These are phyloP conservation scores for Basidiobolus meristosporus DNA, from an alignment of 371 early-diverging fungal genomes.

Conservation along the genomic window DNA sequence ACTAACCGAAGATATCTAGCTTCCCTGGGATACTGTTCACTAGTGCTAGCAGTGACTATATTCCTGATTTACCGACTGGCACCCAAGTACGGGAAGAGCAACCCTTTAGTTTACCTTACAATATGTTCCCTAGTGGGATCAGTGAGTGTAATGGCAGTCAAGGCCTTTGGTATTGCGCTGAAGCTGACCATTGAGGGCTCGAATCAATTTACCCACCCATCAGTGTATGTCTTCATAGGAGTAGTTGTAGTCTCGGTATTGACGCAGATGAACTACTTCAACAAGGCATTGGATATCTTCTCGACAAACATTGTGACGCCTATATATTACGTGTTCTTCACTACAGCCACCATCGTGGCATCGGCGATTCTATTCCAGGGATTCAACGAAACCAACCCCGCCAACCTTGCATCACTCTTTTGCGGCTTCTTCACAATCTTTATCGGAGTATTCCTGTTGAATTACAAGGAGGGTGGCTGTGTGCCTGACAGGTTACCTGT, in stretches of 20 bases:
- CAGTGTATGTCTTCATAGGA: constrained; percentile 66
- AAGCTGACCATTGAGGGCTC: constrained; percentile 76
- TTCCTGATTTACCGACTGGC: constrained; percentile 62
- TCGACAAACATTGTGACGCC: constrained; percentile 74
- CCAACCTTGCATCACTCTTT: constrained; percentile 63
- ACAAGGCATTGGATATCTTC: constrained; percentile 82
- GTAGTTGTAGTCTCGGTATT: constrained; percentile 58
- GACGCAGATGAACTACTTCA: constrained; percentile 88
- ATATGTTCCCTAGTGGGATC: constrained; percentile 78
- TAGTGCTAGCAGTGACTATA: constrained; percentile 32
- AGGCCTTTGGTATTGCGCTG: constrained; percentile 80
- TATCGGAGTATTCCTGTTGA: constrained; percentile 71
- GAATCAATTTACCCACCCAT: constrained; percentile 73
- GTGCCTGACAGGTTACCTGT: no score
- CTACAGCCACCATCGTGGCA: constrained; percentile 76
- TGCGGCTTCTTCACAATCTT: constrained; percentile 82
- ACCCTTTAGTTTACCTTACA: constrained; percentile 67
- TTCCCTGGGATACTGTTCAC: constrained; percentile 56
- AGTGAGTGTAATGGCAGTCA: constrained; percentile 76
- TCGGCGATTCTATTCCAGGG: constrained; percentile 77
- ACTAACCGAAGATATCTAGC: constrained; percentile 11
- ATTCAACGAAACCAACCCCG: constrained; percentile 49
- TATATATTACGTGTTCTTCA: constrained; percentile 86
- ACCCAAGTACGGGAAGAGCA: constrained; percentile 54
- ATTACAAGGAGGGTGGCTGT: no score